Evolutionary conservation across 805 yeast species (phyloP).

Genomic region (Torulaspora delbrueckii): DNA sequence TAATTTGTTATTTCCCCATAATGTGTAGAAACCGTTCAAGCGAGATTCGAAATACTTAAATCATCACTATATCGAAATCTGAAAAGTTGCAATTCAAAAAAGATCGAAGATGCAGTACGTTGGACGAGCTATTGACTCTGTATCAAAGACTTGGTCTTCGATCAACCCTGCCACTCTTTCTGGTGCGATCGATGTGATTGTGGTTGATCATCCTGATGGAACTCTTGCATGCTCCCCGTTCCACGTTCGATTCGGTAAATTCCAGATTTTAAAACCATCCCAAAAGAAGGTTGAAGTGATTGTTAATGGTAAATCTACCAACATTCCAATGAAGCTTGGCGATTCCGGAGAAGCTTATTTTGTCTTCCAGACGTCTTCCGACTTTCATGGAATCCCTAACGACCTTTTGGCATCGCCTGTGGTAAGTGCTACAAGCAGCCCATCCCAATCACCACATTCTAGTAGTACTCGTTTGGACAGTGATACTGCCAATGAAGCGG

Average conservation of each 20-base stretch:
- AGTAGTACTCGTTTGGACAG: conserved; percentile 17
- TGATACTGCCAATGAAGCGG: conserved; percentile 33
- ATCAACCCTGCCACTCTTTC: conserved; percentile 93
- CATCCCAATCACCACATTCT: conserved; percentile 37
- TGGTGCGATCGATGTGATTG: conserved; percentile 96
- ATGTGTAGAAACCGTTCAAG: background rate
- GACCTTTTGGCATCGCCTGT: conserved; percentile 86
- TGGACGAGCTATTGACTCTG: conserved; percentile 90
- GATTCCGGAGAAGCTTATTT: conserved; percentile 98
- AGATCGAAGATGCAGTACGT: conserved; percentile 78
- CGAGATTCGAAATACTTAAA: background rate
- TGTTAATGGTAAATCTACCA: conserved; percentile 76
- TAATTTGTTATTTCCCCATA: background rate
- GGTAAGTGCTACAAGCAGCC: conserved; percentile 60
- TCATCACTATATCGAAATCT: background rate
- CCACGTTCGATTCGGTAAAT: conserved; percentile 93
- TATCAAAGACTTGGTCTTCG: conserved; percentile 95
- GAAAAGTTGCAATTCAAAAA: background rate
- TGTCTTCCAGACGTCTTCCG: conserved; percentile 78
- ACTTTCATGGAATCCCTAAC: conserved; percentile 57
- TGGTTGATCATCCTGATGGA: conserved; percentile 80
- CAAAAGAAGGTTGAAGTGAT: conserved; percentile 89
- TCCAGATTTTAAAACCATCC: conserved; percentile 86
- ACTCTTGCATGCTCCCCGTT: conserved; percentile 87
- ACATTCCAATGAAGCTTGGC: conserved; percentile 91